These are phyloP conservation scores for Fusarium sp. DNA, from an alignment of 2,329 filamentous ascomycete genomes.

Conservation along the genomic window DNA sequence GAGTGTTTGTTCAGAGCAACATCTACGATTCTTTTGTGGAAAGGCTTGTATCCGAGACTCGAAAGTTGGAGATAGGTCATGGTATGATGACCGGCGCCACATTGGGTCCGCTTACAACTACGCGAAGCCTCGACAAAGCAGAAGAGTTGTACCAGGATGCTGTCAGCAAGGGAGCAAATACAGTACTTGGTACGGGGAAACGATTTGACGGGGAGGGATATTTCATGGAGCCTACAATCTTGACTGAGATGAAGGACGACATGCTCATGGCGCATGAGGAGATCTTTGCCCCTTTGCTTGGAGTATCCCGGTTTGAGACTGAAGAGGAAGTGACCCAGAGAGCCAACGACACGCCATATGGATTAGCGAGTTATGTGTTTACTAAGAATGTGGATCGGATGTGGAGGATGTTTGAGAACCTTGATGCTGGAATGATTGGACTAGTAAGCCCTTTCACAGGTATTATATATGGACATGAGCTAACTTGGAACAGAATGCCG, in stretches of 20 bases:
- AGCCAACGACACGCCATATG: slow-evolving; percentile 32
- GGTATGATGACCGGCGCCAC: slow-evolving; percentile 4
- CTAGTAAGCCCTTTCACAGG: neutral
- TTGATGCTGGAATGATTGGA: slow-evolving; percentile 41
- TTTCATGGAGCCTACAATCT: slow-evolving; percentile 35
- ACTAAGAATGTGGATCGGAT: slow-evolving; percentile 31
- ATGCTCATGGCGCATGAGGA: slow-evolving; percentile 35
- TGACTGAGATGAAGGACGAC: slow-evolving; percentile 9
- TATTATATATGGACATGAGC: neutral
- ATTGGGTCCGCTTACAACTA: slow-evolving; percentile 31
- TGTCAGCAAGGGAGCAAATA: slow-evolving; percentile 5
- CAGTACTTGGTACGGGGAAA: slow-evolving; percentile 7
- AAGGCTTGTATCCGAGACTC: neutral
- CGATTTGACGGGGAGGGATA: neutral
- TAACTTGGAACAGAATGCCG: neutral
- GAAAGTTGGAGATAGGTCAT: neutral
- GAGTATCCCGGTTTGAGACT: slow-evolving; percentile 26
- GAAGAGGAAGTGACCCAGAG: slow-evolving; percentile 29
- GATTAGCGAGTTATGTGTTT: slow-evolving; percentile 29
- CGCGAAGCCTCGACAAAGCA: slow-evolving; percentile 10
- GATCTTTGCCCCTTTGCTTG: slow-evolving; percentile 31
- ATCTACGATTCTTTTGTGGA: slow-evolving; percentile 64
- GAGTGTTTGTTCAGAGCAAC: slow-evolving; percentile 68
- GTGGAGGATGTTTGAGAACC: slow-evolving; percentile 33
- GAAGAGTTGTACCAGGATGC: slow-evolving; percentile 26